Percentiles rank a stretch among this genome's conserved stretches.
phyloP scores from a whole-genome alignment of 2,329 filamentous ascomycete genomes.

The Fusarium sp. region DNA sequence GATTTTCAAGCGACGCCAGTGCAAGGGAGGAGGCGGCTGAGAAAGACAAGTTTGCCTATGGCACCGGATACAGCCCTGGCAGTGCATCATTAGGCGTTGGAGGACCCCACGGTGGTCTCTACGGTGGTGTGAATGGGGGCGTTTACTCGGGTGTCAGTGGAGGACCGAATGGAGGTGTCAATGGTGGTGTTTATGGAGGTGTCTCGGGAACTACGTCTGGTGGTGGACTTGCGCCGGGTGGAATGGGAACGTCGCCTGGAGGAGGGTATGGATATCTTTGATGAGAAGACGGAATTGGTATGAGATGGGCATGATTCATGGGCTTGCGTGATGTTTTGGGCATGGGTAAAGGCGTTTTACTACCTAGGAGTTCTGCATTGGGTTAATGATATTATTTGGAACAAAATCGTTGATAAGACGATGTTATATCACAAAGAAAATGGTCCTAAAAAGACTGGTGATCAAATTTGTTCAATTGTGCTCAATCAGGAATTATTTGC shows the following conservation, averaged over 20 bases:
- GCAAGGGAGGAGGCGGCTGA: conserved; percentile 18
- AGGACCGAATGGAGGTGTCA: conserved; percentile 20
- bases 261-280: conserved; percentile 20
- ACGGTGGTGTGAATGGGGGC: conserved; percentile 31
- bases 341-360: not conserved
- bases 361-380: fast-evolving
- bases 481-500: not conserved
- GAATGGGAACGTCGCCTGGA: conserved; percentile 25
- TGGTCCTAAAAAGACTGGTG: not conserved
- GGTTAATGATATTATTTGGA: not conserved
- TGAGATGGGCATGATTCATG: not conserved
- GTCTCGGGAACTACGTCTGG: conserved; percentile 25
- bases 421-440: not conserved
- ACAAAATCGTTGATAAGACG: not conserved
- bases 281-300: not conserved
- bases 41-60: not conserved
- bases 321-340: not conserved
- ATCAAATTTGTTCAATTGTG: not conserved
- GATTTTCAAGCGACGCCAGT: conserved; percentile 11
- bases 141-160: conserved; percentile 24
- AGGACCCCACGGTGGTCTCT: conserved; percentile 17
- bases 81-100: conserved; percentile 14
- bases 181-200: conserved; percentile 31
- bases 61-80: conserved; percentile 15
- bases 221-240: conserved; percentile 18